Evolutionary conservation across 108 stramenopile species (phyloP), one percentile per base, ranked within the genome.

Genomic region (Fragilaria radians): DNA sequence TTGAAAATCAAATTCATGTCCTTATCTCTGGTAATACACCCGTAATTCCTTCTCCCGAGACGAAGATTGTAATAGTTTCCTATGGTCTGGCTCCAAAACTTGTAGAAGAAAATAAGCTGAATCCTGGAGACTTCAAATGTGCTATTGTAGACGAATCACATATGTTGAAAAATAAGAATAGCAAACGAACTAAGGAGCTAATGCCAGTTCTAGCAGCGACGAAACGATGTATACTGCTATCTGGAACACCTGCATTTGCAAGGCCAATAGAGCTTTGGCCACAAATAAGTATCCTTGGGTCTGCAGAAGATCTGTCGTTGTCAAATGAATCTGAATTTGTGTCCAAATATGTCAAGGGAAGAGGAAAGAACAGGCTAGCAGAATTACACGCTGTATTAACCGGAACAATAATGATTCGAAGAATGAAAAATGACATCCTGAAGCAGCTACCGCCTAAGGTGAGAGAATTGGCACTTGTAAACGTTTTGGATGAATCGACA

Each of bases 141-240:
- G 78, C 91, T 22, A 89, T 97, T 57, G 92, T 96, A 5, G 98
- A 99, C 70, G 98, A 99, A 68, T 83, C 79, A 24, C 98, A 99
- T 69, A 94, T 88, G 76, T 77, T 99, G 23, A 96, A 95, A 62
- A 95, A 85, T 49, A 88, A 87, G 26, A 54, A 64, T 4, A 78
- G 93, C 3, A 84, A 93, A 63, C 76, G 98, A 36, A 96, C 96
- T 0, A 73, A 66, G 32, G 54, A 54, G 14, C 63, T 97, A 14
- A 52, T 91, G 11, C 96, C 97, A 0, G 32, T 99, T 9, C 63
- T 97, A 18, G 72, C 77, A 18, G 65, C 65, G 22, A 88, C 97
- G 4, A 64, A 68, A 11, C 66, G 96, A 23, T 85, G 90, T 55
- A 42, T 97, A 2, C 59, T 99, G 57, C 77, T 99, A 11, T 89